A percentile compares a stretch with the other conserved stretches of the same genome.
Conservation (phyloP, 2,329 filamentous ascomycete genomes). For the Lachnellula hyalina region DNA sequence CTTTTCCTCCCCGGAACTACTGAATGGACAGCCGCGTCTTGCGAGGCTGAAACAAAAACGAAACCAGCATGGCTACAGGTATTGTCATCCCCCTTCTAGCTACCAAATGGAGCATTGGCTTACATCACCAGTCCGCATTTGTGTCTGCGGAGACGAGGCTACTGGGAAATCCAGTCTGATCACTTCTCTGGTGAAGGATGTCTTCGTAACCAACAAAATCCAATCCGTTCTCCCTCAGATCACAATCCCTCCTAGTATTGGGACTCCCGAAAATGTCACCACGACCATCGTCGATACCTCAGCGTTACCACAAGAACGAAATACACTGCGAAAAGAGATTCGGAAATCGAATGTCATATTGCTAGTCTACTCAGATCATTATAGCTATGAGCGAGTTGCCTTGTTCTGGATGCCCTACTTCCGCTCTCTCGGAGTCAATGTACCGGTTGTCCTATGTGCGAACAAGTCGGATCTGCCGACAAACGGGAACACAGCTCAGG, state of each 20-base stretch:
- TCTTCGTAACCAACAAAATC: conserved; percentile 93
- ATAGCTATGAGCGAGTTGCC: conserved; percentile 95
- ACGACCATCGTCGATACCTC: conserved; percentile 98
- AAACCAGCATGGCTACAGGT: conserved; percentile 27
- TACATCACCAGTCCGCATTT: conserved; percentile 67
- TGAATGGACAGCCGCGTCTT: conserved; percentile 19
- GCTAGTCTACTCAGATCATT: conserved; percentile 95
- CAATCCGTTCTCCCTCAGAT: conserved; percentile 92
- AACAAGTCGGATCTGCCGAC: conserved; percentile 91
- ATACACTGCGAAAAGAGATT: conserved; percentile 85
- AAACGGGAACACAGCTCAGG: conserved; percentile 71
- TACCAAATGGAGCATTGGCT: conserved; percentile 7
- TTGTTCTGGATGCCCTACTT: conserved; percentile 99
- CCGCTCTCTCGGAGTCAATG: conserved; percentile 94
- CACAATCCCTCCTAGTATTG: conserved; percentile 87
- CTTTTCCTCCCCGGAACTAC: background rate
- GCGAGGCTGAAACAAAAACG: conserved; percentile 24
- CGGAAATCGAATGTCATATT: conserved; percentile 96
- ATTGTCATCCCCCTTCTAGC: background rate
- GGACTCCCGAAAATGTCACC: conserved; percentile 92
- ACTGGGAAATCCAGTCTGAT: conserved; percentile 93
- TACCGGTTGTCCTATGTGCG: conserved; percentile 91
- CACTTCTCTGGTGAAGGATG: conserved; percentile 92
- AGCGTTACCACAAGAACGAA: conserved; percentile 86
- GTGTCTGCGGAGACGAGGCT: conserved; percentile 92